These are phyloP conservation scores for Alnus glutinosa DNA, from an alignment of 306 rosid genomes.

Conservation along the genomic window DNA sequence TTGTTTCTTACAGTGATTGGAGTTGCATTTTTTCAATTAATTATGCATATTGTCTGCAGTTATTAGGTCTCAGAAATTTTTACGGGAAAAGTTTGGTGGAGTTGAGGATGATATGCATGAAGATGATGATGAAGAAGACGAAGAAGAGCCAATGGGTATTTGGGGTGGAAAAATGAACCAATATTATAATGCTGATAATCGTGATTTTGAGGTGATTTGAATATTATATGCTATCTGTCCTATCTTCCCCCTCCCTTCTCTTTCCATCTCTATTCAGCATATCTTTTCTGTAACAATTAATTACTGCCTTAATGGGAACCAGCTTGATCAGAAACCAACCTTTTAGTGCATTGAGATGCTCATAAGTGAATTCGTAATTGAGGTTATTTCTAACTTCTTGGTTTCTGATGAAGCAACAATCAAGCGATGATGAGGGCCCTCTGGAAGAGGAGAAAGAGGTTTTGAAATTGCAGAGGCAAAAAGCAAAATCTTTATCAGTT, in stretches of 20 bases:
- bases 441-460: slow-evolving; percentile 77
- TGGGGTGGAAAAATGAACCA: slow-evolving; percentile 46
- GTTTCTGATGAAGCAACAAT: slow-evolving; percentile 5
- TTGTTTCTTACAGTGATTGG: not conserved
- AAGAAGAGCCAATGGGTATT: slow-evolving; percentile 37
- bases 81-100: slow-evolving; percentile 63
- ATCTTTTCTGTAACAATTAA: not conserved
- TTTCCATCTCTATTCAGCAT: not conserved
- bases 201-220: slow-evolving; percentile 67
- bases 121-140: slow-evolving; percentile 65
- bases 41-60: slow-evolving; percentile 44
- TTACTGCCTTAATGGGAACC: slow-evolving; percentile 41
- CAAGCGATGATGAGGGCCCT: slow-evolving; percentile 75
- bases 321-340: slow-evolving; percentile 16
- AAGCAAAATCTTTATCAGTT: not conserved
- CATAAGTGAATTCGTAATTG: not conserved
- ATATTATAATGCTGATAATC: slow-evolving; percentile 75
- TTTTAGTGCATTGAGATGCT: not conserved
- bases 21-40: slow-evolving; percentile 6
- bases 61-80: slow-evolving; percentile 52
- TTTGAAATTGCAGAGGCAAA: slow-evolving; percentile 39
- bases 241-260: not conserved
- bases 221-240: not conserved
- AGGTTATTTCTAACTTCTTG: not conserved
- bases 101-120: slow-evolving; percentile 59